These are phyloP conservation scores for Meyerozyma smithsonii DNA, from an alignment of 1,139 yeast genomes.

Conservation along the genomic window DNA sequence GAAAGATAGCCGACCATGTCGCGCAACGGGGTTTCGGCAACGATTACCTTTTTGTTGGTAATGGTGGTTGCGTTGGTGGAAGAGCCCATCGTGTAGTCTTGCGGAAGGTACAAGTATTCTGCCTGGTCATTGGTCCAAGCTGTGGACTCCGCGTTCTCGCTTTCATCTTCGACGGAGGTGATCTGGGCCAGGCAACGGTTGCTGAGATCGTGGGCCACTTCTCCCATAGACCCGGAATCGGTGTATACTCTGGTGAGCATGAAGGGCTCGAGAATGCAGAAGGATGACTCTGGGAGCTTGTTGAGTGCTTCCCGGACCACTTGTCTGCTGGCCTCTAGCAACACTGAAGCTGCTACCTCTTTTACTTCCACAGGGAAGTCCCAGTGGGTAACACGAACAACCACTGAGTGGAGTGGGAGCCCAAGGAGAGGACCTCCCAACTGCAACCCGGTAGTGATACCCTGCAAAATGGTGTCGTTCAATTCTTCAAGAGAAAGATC, in stretches of 20 bases:
- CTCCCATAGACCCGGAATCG: conserved; percentile 71
- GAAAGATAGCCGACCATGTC: conserved; percentile 89
- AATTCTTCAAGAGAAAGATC: conserved; percentile 45
- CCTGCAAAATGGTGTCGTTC: conserved; percentile 51
- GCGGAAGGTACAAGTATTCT: conserved; percentile 52
- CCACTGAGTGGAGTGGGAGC: conserved; percentile 60
- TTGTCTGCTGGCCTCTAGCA: conserved; percentile 29
- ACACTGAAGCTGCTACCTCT: conserved; percentile 21
- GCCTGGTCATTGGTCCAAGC: conserved; percentile 49
- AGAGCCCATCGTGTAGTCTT: conserved; percentile 42
- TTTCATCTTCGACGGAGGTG: conserved; percentile 55
- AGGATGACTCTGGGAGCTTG: conserved; percentile 11
- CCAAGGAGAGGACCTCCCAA: conserved; percentile 69
- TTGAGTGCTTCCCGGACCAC: conserved; percentile 21
- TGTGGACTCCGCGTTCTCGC: conserved; percentile 33
- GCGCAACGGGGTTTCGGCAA: conserved; percentile 77
- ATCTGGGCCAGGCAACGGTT: conserved; percentile 71
- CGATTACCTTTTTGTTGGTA: conserved; percentile 49
- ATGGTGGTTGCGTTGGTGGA: conserved; percentile 12
- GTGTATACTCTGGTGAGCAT: conserved; percentile 75
- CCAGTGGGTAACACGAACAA: conserved; percentile 49
- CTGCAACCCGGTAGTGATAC: conserved; percentile 68
- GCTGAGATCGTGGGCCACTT: conserved; percentile 71
- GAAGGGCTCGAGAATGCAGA: conserved; percentile 74
- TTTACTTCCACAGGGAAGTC: conserved; percentile 51